A percentile compares a stretch with the other conserved stretches of the same genome.
Conservation (phyloP, 1,139 yeast genomes). For the Debaryomyces udenii region DNA sequence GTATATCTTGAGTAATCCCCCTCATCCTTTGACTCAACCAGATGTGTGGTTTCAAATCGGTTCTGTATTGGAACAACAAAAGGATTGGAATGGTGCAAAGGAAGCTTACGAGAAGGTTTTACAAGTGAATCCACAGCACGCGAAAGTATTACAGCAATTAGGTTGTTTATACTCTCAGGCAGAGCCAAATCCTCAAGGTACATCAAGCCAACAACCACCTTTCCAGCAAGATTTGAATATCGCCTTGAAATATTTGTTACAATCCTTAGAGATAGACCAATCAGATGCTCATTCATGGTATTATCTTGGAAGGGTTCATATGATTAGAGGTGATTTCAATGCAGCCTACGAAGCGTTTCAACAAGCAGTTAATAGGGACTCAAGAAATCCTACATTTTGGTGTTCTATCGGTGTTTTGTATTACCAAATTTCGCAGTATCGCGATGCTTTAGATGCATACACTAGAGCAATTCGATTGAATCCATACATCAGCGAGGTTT, state of each 20-base stretch:
- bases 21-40: conserved; percentile 92
- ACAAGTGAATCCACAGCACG: conserved; percentile 88
- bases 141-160: conserved; percentile 92
- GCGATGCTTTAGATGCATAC: conserved; percentile 97
- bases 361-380: conserved; percentile 96
- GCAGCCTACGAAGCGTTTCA: conserved; percentile 98
- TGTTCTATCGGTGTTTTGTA: conserved; percentile 96
- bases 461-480: conserved; percentile 93
- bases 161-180: conserved; percentile 96
- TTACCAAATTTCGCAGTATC: conserved; percentile 92
- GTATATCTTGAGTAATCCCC: conserved; percentile 87
- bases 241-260: conserved; percentile 80
- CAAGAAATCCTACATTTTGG: conserved; percentile 98
- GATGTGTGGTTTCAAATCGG: conserved; percentile 99
- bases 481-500: conserved; percentile 94
- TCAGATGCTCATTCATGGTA: conserved; percentile 97
- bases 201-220: conserved; percentile 26
- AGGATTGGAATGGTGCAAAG: conserved; percentile 87
- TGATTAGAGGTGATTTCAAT: conserved; percentile 92
- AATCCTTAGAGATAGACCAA: conserved; percentile 85
- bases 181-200: conserved; percentile 30
- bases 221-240: conserved; percentile 74
- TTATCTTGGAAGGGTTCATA: conserved; percentile 92
- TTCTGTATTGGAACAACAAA: conserved; percentile 89
- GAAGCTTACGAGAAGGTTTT: conserved; percentile 95